Evolutionary conservation across 352 stramenopile genomes (phyloP).

Genomic region (Discostella stelligera): DNA sequence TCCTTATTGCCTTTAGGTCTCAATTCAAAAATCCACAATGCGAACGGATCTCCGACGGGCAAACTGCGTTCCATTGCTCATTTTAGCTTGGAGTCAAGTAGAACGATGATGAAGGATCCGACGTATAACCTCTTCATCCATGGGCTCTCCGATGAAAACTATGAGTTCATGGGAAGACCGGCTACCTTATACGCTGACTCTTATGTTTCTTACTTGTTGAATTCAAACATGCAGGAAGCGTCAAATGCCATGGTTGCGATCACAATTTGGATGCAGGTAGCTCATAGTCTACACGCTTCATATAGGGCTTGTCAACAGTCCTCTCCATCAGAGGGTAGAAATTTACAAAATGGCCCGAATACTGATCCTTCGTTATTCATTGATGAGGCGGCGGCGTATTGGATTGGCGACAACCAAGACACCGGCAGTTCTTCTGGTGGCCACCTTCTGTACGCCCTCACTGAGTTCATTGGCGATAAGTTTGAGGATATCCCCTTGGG

Average conservation of each 20-base stretch:
- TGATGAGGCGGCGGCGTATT: conserved; percentile 79
- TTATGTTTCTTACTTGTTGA: conserved; percentile 68
- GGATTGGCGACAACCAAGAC: conserved; percentile 79
- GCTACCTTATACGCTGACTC: conserved; percentile 71
- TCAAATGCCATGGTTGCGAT: conserved; percentile 69
- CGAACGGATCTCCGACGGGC: conserved; percentile 61
- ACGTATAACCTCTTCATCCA: conserved; percentile 78
- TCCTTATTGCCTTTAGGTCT: conserved; percentile 23
- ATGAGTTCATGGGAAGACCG: conserved; percentile 63
- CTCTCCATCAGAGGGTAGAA: conserved; percentile 35
- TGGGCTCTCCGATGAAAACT: conserved; percentile 62
- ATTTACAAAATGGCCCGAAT: conserved; percentile 39
- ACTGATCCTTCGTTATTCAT: conserved; percentile 69
- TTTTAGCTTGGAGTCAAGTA: conserved; percentile 61
- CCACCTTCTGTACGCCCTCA: conserved; percentile 78
- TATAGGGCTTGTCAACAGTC: conserved; percentile 65
- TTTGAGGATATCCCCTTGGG: conserved; percentile 55
- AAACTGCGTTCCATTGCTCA: conserved; percentile 50
- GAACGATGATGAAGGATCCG: conserved; percentile 67
- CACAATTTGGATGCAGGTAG: conserved; percentile 81
- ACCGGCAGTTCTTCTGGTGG: conserved; percentile 65
- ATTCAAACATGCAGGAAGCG: conserved; percentile 45
- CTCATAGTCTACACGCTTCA: conserved; percentile 68
- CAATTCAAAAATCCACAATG: conserved; percentile 75
- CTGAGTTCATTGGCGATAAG: conserved; percentile 65